A percentile compares a stretch with the other conserved stretches of the same genome.
phyloP scores from a whole-genome alignment of 257 asterid species.

The Capsicum chinense region DNA sequence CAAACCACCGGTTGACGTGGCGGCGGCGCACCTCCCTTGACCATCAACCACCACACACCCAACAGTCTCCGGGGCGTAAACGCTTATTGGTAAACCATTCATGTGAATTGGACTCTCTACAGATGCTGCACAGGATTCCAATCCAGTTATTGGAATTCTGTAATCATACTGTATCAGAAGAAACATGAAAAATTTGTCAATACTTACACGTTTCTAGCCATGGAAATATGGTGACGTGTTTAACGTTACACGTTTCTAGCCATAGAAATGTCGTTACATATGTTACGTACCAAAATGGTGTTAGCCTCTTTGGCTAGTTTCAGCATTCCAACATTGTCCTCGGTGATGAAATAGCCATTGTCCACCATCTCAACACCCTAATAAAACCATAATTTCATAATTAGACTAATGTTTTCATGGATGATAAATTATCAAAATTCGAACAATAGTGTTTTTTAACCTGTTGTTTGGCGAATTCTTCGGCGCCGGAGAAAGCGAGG shows the following conservation, averaged over 20 bases:
- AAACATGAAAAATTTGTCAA: neutral
- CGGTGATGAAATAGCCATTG: conserved; percentile 82
- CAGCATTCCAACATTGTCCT: conserved; percentile 89
- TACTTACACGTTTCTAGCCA: neutral
- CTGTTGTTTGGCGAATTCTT: conserved; percentile 88
- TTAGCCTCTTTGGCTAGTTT: conserved; percentile 94
- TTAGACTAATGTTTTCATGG: neutral
- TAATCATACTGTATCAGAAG: conserved; percentile 67
- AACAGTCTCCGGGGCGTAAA: conserved; percentile 90
- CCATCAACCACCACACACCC: conserved; percentile 95
- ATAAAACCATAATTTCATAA: neutral
- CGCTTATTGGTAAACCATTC: conserved; percentile 88
- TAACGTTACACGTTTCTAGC: neutral
- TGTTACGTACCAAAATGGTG: conserved; percentile 60
- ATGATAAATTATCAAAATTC: neutral
- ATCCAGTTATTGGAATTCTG: conserved; percentile 57
- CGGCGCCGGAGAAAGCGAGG: conserved; percentile 88
- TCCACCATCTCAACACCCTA: conserved; percentile 89
- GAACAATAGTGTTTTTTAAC: conserved; percentile 25
- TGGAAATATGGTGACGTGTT: neutral
- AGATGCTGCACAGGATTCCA: conserved; percentile 56
- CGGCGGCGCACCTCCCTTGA: conserved; percentile 87
- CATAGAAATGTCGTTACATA: neutral
- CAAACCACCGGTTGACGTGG: conserved; percentile 94
- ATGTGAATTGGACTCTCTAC: conserved; percentile 63